These are phyloP conservation scores for Penicillium griseofulvum DNA, from an alignment of 2,329 filamentous ascomycete species.

Conservation along the genomic window DNA sequence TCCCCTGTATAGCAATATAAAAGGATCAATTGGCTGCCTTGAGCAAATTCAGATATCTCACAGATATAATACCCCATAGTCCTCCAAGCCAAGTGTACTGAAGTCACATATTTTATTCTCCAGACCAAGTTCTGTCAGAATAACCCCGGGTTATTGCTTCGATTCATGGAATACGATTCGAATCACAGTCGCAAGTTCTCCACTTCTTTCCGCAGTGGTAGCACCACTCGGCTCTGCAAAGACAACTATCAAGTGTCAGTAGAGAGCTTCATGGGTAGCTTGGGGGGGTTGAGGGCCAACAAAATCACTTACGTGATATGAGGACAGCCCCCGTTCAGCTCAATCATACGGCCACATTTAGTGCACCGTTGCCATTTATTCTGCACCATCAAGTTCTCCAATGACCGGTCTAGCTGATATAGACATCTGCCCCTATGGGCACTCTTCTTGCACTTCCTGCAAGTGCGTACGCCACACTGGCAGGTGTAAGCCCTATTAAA, in stretches of 20 bases:
- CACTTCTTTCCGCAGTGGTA: neutral
- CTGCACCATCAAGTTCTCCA: neutral
- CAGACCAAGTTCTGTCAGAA: neutral
- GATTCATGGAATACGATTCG: neutral
- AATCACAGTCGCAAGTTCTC: neutral
- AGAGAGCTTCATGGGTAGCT: neutral
- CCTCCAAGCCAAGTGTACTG: neutral
- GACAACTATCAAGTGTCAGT: neutral
- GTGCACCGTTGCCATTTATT: neutral
- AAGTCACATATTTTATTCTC: neutral
- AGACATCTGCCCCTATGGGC: neutral
- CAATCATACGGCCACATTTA: neutral
- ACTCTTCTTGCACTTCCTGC: neutral
- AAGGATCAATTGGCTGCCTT: neutral
- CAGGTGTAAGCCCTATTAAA: neutral
- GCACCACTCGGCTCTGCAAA: constrained; percentile 1
- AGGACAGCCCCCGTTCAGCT: neutral
- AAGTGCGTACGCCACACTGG: neutral
- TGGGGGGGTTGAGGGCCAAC: too few species aligned
- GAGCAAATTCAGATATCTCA: neutral
- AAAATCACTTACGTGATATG: neutral
- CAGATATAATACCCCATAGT: neutral
- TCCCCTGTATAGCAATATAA: neutral
- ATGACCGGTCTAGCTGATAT: neutral
- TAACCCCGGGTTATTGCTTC: neutral